Evolutionary conservation across 192 early-diverging fungal genomes (phyloP), one percentile per base, ranked within the genome.

Genomic region (Dispira simplex): DNA sequence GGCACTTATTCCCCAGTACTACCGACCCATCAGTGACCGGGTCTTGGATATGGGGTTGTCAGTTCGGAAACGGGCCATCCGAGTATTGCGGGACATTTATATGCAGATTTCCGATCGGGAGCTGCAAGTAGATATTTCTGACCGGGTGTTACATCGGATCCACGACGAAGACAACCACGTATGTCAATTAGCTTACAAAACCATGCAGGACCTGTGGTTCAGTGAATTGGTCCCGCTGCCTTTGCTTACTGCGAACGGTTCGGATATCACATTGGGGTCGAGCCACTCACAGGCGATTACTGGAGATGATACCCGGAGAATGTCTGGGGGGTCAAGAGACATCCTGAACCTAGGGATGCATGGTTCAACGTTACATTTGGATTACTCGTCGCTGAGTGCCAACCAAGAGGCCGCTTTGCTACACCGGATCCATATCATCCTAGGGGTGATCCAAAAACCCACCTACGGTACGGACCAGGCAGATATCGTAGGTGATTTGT

Each of bases 31-130:
- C 46, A 86, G 85, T 58, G 86, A 83, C 11, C 74, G 93, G 27
- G 79, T 93, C 3, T 73, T 91, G 82, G 95, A 97, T 74, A 91
- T 87, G 32, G 88, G 91, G 8, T 54, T 85, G 9, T 92, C 77
- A 68, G 93, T 97, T 21, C 85, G 95, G 18, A 93, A 93, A 73
- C 82, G 92, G 0, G 81, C 93, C 1, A 80, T 97, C 26, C 81
- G 85, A 58, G 71, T 97, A 1, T 65, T 93, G 27, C 73, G 77
- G 49, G 89, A 91, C 46, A 81, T 95, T 13, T 93, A 84, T 52
- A 28, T 73, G 8, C 71, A 78, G 51, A 73, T 75, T 11, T 67
- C 73, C 1, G 75, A 78, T 58, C 62, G 45, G 8, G 54, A 48
- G 0, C 76, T 85, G 48, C 73, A 76, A 28, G 77, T 81, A 10